Evolutionary conservation across 179 eudicot species (phyloP).

Genomic region (Spergularia azorica): DNA sequence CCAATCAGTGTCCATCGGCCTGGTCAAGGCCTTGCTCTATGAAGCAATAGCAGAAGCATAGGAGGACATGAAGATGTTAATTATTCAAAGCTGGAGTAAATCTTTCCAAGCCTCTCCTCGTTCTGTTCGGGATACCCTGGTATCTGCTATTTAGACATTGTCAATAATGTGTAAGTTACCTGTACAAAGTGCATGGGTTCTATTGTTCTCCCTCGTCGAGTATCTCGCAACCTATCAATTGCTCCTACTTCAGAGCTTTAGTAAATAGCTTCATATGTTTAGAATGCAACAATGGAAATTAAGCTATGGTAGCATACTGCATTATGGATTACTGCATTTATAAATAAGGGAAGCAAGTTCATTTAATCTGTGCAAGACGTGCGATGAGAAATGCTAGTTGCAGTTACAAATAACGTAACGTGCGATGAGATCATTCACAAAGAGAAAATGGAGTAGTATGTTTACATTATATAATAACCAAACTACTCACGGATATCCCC

Average conservation of each 20-base stretch:
- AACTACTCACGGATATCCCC: no score
- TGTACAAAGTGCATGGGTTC: constrained; percentile 25
- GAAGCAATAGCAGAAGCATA: constrained; percentile 35
- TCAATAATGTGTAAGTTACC: constrained; percentile 11
- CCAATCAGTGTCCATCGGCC: constrained; percentile 41
- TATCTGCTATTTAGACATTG: constrained; percentile 13
- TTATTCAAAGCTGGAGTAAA: constrained; percentile 32
- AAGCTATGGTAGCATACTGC: constrained; percentile 26
- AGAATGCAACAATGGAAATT: constrained; percentile 22
- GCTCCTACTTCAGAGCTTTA: constrained; percentile 17
- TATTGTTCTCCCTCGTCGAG: constrained; percentile 27
- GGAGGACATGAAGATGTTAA: constrained; percentile 44
- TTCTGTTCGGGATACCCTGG: constrained; percentile 7
- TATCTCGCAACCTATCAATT: constrained; percentile 15
- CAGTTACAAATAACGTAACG: no score
- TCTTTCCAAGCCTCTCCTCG: constrained; percentile 24
- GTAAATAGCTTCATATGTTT: constrained; percentile 21
- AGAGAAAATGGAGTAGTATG: no score
- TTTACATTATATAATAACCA: no score
- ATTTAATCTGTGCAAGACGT: background rate
- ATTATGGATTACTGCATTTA: constrained; percentile 9
- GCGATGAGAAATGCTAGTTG: no score
- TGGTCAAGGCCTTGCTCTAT: constrained; percentile 35
- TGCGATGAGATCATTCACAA: no score
- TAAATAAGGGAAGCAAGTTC: constrained; percentile 21